A percentile compares a stretch with the other conserved stretches of the same genome.
Conservation (phyloP, 257 asterid genomes). For the Apocynum venetum region DNA sequence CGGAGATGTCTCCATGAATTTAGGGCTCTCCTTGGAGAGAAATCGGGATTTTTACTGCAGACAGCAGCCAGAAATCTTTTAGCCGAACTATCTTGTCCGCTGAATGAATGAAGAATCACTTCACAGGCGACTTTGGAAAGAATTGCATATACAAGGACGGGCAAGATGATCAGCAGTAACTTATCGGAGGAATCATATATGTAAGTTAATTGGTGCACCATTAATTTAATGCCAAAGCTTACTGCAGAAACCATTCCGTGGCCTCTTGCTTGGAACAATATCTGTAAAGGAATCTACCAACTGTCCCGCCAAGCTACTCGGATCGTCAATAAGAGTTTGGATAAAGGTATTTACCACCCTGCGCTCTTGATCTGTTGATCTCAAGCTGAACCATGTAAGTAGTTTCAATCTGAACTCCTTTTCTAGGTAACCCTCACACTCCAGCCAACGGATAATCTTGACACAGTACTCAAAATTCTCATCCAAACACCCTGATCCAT, state of each 20-base stretch:
- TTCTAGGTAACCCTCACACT: constrained; percentile 73
- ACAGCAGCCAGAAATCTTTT: constrained; percentile 12
- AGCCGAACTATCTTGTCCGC: constrained; percentile 17
- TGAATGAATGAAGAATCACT: constrained; percentile 23
- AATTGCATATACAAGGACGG: constrained; percentile 29
- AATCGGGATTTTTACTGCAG: constrained; percentile 11
- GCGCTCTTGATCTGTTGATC: constrained; percentile 87
- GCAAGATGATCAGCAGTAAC: constrained; percentile 23
- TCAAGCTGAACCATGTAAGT: constrained; percentile 90
- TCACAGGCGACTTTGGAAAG: constrained; percentile 19
- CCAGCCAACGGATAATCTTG: constrained; percentile 83
- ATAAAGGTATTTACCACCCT: constrained; percentile 86
- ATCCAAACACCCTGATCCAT: constrained; percentile 53
- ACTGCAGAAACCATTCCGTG: constrained; percentile 42
- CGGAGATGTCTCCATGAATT: constrained; percentile 3
- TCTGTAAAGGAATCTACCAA: constrained; percentile 50
- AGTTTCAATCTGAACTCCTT: constrained; percentile 76
- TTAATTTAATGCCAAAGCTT: constrained; percentile 44
- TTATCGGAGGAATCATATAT: constrained; percentile 15
- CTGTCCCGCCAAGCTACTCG: constrained; percentile 75
- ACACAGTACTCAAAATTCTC: constrained; percentile 85
- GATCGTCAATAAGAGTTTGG: constrained; percentile 73
- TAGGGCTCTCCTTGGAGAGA: constrained; percentile 10
- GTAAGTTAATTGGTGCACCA: constrained; percentile 11
- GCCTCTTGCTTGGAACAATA: constrained; percentile 40